Base-by-base conservation (phyloP, 2,329 filamentous ascomycete genomes). In the Hypoxylon sp. region DNA sequence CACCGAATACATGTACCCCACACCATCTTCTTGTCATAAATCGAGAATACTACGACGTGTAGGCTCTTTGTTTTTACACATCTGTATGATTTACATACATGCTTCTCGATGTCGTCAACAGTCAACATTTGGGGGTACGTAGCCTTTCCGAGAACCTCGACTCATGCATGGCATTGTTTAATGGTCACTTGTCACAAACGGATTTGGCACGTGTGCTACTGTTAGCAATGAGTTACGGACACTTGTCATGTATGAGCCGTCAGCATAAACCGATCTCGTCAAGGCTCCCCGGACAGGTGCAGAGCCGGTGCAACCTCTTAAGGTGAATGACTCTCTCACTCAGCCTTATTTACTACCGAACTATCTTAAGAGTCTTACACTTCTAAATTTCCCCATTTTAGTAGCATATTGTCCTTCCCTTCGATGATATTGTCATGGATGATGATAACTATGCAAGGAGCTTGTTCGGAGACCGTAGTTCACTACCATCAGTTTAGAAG, bases 401-500 rank as follows among this genome's bases (percentile, higher is more conserved):
- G 3, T 35, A 13, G 24, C 60, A 37, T 37, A 17, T 24, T 32
- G 48, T 39, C 24, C 24, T 21, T 24, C 31, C 13, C 42, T 17
- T 17, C 31, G 19, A 54, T 27, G 11, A 10, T 21, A 27, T 52
- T 47, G 70, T 73, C 75, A 77, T 78, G 76, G 69, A 69, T 79
- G 77, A 79, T 78, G 77, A 79, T 63, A 75, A 73, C 24, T 65
- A 67, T 71, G 71, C 74, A 74, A 76, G 75, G 76, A 77, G 75
- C 75, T 73, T 75, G 72, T 68, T 78, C 80, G 76, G 80, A 84
- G 82, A 82, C 79, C 69, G 70, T 61, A 63, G 70, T 70, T 65
- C n/a, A 29, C 19, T 24, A 70, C 57, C 68, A 71, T 72, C 72
- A 65, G 72, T 67, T 69, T 76, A 79, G 86, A 86, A 88, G 82